Percentiles rank a stretch among this genome's conserved stretches.
Conservation (phyloP, 306 rosid genomes). For the Casuarina cunninghamiana region DNA sequence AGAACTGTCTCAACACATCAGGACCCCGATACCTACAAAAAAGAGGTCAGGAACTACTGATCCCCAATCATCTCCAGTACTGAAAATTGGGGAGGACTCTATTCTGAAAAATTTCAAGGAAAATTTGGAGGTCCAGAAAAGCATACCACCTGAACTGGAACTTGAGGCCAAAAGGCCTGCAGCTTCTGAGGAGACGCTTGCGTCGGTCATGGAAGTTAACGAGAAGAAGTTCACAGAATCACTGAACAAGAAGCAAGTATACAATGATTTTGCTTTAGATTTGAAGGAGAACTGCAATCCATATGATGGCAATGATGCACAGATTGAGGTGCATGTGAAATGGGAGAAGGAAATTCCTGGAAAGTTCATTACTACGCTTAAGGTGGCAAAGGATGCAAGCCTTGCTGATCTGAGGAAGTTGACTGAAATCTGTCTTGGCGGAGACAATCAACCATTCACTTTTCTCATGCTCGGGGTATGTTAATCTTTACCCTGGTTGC, state of each 20-base stretch:
- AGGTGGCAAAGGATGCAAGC: slow-evolving; percentile 7
- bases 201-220: not conserved
- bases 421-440: slow-evolving; percentile 6
- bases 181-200: not conserved
- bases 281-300: slow-evolving; percentile 32
- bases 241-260: not conserved
- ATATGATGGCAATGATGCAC: slow-evolving; percentile 10
- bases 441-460: slow-evolving; percentile 10
- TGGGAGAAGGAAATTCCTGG: slow-evolving; percentile 36
- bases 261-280: not conserved
- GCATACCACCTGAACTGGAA: not conserved
- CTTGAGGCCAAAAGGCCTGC: not conserved
- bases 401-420: slow-evolving; percentile 10
- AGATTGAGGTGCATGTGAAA: slow-evolving; percentile 24
- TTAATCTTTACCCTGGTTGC: not conserved
- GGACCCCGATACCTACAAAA: slow-evolving; percentile 46
- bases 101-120: slow-evolving; percentile 37
- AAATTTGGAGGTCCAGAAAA: slow-evolving; percentile 30
- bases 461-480: slow-evolving; percentile 10
- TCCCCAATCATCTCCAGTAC: slow-evolving; percentile 33
- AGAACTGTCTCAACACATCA: slow-evolving; percentile 64
- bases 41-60: slow-evolving; percentile 32
- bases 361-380: slow-evolving; percentile 15
- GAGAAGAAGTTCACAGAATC: not conserved
- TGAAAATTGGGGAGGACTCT: slow-evolving; percentile 38